Evolutionary conservation across 2,329 filamentous ascomycete genomes (phyloP).

Genomic region (Stagonosporopsis chrysanthemi): DNA sequence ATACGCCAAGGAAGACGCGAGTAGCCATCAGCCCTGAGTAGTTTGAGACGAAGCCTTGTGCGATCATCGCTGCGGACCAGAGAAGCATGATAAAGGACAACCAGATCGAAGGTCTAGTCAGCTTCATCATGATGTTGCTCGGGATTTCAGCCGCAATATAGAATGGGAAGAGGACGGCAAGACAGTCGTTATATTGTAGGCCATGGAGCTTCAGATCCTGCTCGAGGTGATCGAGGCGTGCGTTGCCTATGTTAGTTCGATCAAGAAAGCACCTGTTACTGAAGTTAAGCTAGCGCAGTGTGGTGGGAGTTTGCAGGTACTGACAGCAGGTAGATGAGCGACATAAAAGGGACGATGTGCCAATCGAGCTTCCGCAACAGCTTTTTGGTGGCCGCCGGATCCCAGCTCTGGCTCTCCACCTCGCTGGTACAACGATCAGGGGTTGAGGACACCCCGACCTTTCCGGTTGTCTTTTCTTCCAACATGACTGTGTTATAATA

Average conservation of each 20-base stretch:
- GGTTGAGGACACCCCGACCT: conserved; percentile 15
- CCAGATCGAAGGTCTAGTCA: conserved; percentile 44
- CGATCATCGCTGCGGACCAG: conserved; percentile 43
- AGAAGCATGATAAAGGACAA: conserved; percentile 49
- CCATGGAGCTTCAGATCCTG: conserved; percentile 47
- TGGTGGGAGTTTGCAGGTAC: conserved; percentile 12
- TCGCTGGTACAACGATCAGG: conserved; percentile 26
- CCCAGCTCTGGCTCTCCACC: conserved; percentile 45
- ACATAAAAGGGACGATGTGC: conserved; percentile 66
- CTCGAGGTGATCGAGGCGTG: conserved; percentile 50
- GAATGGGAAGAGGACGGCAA: conserved; percentile 62
- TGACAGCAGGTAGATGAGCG: conserved; percentile 62
- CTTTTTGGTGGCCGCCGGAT: conserved; percentile 55
- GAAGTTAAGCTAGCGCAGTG: neutral
- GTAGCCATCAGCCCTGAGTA: conserved; percentile 46
- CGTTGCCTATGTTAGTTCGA: conserved; percentile 59
- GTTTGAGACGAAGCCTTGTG: conserved; percentile 41
- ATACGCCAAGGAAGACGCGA: conserved; percentile 41
- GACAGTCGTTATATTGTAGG: conserved; percentile 66
- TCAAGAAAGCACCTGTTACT: conserved; percentile 58
- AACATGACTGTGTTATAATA: conserved; percentile 13
- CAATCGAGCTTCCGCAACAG: conserved; percentile 63
- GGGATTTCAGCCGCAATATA: conserved; percentile 64
- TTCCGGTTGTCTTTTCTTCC: conserved; percentile 20
- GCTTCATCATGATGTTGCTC: conserved; percentile 65